Evolutionary conservation across 768 basidiomycete genomes (phyloP), one percentile per base, ranked within the genome.

Genomic region (Macrolepiota fuliginosa): DNA sequence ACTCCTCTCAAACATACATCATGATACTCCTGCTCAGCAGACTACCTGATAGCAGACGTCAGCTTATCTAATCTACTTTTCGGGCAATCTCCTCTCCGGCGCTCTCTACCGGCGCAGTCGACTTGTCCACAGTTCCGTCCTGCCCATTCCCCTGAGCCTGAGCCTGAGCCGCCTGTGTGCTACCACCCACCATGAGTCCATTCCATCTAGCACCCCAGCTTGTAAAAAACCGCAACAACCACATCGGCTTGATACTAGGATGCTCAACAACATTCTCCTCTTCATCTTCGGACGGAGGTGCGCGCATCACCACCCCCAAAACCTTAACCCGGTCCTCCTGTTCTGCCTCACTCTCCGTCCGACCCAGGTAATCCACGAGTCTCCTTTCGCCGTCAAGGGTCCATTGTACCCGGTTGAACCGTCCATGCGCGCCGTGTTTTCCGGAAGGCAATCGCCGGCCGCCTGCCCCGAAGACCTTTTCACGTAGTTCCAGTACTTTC

Each of bases 291-390:
- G 29, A 40, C 29, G 53, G 22, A 47, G 60, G 53, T 12, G 35
- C 53, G 35, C 65, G 37, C 50, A 56, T 45, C 53, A 10, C 29
- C 40, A 27, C 9, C 32, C 58, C 45, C 51, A 15, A 39, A 68
- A 58, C 59, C n/a, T 29, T 72, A 1, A 76, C 75, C 55, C 65
- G 74, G 36, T 73, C 75, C 70, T 92, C 91, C 66, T 92, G 90
- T 67, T 88, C 88, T 22, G 79, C 90, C 72, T 93, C 91, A 64
- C 83, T 85, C 74, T 90, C 89, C 57, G 89, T 92, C 50, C 90
- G 77, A 17, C 91, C 91, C 45, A 85, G 68, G 42, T 76, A 72
- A 71, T 92, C 90, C 47, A 92, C 90, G 1, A 88, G 70, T 47
- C 83, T 74, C 70, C 83, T 80, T 49, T 72, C 67, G 13, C 89